These are phyloP conservation scores for Barbatosphaeria neglecta DNA, from an alignment of 495 filamentous ascomycete species.

Conservation along the genomic window DNA sequence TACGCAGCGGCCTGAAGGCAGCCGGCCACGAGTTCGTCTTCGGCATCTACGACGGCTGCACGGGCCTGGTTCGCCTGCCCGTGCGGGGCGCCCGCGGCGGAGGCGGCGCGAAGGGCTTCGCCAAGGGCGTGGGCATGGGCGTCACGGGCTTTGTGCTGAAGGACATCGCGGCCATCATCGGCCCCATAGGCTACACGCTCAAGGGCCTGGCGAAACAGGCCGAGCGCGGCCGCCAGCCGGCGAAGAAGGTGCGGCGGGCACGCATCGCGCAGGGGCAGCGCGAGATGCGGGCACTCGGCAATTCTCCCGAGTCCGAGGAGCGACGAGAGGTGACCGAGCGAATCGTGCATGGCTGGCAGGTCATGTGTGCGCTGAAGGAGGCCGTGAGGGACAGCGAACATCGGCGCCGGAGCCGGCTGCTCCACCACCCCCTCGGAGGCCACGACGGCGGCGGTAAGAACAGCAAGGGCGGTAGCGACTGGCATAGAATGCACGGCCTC, in stretches of 20 bases:
- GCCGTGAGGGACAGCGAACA: slow-evolving; percentile 26
- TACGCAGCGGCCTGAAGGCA: slow-evolving; percentile 54
- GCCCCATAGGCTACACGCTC: slow-evolving; percentile 51
- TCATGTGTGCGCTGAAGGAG: slow-evolving; percentile 28
- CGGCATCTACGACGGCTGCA: slow-evolving; percentile 64
- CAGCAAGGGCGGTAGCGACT: background rate
- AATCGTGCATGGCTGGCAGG: slow-evolving; percentile 28
- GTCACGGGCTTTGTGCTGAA: slow-evolving; percentile 64
- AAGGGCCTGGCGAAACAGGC: slow-evolving; percentile 52
- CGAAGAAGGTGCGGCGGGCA: slow-evolving; percentile 34
- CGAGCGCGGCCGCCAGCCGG: slow-evolving; percentile 32
- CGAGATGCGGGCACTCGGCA: slow-evolving; percentile 18
- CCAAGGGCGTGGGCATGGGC: slow-evolving; percentile 63
- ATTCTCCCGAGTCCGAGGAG: too few relatives aligned
- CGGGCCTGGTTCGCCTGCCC: slow-evolving; percentile 57
- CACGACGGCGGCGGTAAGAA: background rate
- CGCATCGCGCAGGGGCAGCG: slow-evolving; percentile 35
- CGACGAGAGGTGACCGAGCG: slow-evolving; percentile 9
- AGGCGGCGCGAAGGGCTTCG: slow-evolving; percentile 43
- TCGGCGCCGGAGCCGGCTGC: background rate
- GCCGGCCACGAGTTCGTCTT: slow-evolving; percentile 56
- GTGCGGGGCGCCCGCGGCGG: slow-evolving; percentile 46
- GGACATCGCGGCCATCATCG: slow-evolving; percentile 50
- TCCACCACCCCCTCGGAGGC: background rate
- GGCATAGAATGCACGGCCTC: slow-evolving; percentile 17